Base-by-base conservation (phyloP, 2,329 filamentous ascomycete species). In the Myriangium duriaei region DNA sequence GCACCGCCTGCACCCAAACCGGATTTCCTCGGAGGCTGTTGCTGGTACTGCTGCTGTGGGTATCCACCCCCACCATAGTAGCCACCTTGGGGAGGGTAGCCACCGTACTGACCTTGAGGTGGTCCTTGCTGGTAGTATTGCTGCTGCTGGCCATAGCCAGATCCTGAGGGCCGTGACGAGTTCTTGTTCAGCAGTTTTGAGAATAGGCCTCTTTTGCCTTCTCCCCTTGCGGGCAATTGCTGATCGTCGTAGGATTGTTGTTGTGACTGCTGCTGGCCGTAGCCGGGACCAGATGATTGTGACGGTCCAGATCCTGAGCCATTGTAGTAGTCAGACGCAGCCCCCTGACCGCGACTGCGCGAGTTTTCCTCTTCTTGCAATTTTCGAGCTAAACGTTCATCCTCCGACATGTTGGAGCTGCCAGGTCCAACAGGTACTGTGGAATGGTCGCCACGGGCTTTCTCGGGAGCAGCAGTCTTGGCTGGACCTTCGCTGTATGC, bases 361-460 rank as follows among this genome's bases (percentile, higher is more conserved):
- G 75, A 74, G 46, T 93, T 71, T 58, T 94, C 86, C 58, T 94
- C 82, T 31, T 81, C 81, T 57, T 94, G 87, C 30, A 94, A 65
- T 52, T 76, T 73, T 29, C 81, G 71, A 5, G 87, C 86, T 7
- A 87, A 64, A 16, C 69, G 70, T 42, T 81, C 84, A 54, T 92
- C 85, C 32, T 80, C 76, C 41, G 72, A 72, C 18, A 67, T 55
- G 37, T 58, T 54, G 30, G 46, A 34, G 28, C 37, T 30, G n/a
- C 39, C 32, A 7, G 7, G 21, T 26, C 21, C 21, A n/a, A 26
- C n/a, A 7, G 21, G 21, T 26, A n/a, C 21, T 26, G 21, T 7
- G 30, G 41, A 34, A 4, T 29, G 28, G 30, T 18, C 26, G 17
- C n/a, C 17, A 3, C 28, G 14, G 34, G 19, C 24, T 15, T 36